Conservation (phyloP, 768 basidiomycete species). For the Terana coerulea region DNA sequence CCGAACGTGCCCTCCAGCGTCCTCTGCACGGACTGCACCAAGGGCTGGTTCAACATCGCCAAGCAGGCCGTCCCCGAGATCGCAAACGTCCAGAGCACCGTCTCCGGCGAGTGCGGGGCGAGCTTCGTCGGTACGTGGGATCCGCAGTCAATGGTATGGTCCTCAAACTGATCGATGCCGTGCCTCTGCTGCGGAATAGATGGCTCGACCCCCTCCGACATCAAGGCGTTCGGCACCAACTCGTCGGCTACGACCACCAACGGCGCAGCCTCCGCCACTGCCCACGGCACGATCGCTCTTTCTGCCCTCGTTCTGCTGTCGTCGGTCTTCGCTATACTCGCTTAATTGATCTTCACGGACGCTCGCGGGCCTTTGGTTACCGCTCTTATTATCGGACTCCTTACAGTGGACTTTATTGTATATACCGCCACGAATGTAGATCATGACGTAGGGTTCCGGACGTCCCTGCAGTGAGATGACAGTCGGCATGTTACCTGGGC, state of each 20-base stretch:
- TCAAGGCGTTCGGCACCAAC: constrained; percentile 24
- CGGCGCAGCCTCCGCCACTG: not conserved
- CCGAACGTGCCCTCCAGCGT: constrained; percentile 21
- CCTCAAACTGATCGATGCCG: not conserved
- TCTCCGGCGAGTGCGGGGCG: constrained; percentile 26
- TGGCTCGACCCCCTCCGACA: constrained; percentile 22
- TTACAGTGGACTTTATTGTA: not conserved
- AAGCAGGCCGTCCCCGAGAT: constrained; percentile 19
- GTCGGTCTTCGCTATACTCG: constrained; percentile 20
- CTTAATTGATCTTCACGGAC: constrained; percentile 5
- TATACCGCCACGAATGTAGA: too few relatives aligned
- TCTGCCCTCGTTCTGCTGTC: constrained; percentile 14
- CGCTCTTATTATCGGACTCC: not conserved
- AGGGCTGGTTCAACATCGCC: constrained; percentile 28
- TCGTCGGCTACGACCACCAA: constrained; percentile 9
- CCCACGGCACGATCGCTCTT: not conserved
- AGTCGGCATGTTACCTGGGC: too few relatives aligned
- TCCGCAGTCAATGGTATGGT: not conserved
- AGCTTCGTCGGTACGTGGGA: constrained; percentile 26
- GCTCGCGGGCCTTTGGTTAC: not conserved
- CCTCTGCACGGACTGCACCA: constrained; percentile 32
- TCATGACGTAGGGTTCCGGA: too few relatives aligned
- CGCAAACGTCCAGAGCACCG: constrained; percentile 12
- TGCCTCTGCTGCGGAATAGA: too few relatives aligned
- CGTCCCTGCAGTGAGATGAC: too few relatives aligned